A percentile compares a stretch with the other conserved stretches of the same genome.
phyloP scores from a whole-genome alignment of 495 filamentous ascomycete genomes.

The Talaromyces proteolyticus region DNA sequence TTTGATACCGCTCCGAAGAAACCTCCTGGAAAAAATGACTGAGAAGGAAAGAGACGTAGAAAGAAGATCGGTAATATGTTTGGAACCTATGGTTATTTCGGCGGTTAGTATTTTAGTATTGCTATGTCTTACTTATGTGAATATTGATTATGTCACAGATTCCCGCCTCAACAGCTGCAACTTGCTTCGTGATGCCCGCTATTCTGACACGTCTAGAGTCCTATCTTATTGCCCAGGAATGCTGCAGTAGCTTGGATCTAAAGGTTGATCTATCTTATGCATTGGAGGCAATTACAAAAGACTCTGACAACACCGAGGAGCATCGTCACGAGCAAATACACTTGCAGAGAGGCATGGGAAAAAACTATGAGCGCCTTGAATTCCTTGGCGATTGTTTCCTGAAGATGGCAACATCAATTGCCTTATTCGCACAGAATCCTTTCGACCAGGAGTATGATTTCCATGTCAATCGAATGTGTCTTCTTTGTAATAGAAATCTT shows the following conservation, averaged over 20 bases:
- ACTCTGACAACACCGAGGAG: conserved; percentile 86
- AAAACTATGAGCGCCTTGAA: conserved; percentile 93
- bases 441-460: conserved; percentile 80
- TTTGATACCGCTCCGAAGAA: conserved; percentile 66
- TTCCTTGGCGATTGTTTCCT: conserved; percentile 92
- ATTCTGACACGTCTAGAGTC: conserved; percentile 80
- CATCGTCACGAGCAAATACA: conserved; percentile 65
- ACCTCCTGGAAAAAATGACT: conserved; percentile 63
- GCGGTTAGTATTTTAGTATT: conserved; percentile 45
- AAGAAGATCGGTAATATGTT: conserved; percentile 42
- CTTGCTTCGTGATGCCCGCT: conserved; percentile 69
- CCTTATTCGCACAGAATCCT: conserved; percentile 69
- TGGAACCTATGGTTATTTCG: conserved; percentile 66
- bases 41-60: conserved; percentile 43
- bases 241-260: conserved; percentile 52
- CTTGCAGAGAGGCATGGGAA: conserved; percentile 84
- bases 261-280: conserved; percentile 62
- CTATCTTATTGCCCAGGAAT: conserved; percentile 74
- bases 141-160: conserved; percentile 41
- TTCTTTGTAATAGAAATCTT: conserved; percentile 90
- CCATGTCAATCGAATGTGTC: conserved; percentile 83
- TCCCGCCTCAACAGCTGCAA: conserved; percentile 55
- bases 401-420: conserved; percentile 91
- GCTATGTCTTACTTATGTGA: background rate
- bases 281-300: conserved; percentile 89